Percentiles rank a stretch among this genome's conserved stretches.
Conservation (phyloP, 2,329 filamentous ascomycete genomes). For the Shiraia bambusicola region DNA sequence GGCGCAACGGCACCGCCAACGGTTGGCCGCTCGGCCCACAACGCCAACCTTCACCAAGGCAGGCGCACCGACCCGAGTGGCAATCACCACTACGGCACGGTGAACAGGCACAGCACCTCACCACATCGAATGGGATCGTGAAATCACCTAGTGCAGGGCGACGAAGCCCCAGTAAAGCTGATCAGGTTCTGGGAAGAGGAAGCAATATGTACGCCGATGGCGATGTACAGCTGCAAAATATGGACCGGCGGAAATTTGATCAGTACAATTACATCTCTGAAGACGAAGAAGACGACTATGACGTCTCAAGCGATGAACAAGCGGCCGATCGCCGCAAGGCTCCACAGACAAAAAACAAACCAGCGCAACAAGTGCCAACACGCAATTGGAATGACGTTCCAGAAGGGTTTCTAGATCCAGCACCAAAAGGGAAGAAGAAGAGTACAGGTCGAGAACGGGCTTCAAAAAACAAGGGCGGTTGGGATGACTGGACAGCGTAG, state of each 20-base stretch:
- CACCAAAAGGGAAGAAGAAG: slow-evolving; percentile 34
- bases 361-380: slow-evolving; percentile 21
- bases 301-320: slow-evolving; percentile 37
- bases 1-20: slow-evolving; percentile 28
- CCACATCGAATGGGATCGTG: slow-evolving; percentile 36
- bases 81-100: slow-evolving; percentile 26
- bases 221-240: slow-evolving; percentile 46
- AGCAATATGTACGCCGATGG: slow-evolving; percentile 40
- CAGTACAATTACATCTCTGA: slow-evolving; percentile 41
- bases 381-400: slow-evolving; percentile 54
- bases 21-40: slow-evolving; percentile 35
- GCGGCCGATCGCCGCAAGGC: slow-evolving; percentile 23
- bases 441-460: slow-evolving; percentile 30
- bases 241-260: slow-evolving; percentile 41
- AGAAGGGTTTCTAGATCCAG: slow-evolving; percentile 44
- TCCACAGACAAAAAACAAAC: slow-evolving; percentile 13
- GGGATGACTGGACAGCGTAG: slow-evolving; percentile 32
- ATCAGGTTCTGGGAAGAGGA: slow-evolving; percentile 45
- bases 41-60: slow-evolving; percentile 28
- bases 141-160: slow-evolving; percentile 37
- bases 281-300: slow-evolving; percentile 43
- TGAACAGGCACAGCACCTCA: slow-evolving; percentile 38
- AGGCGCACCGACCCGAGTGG: slow-evolving; percentile 36
- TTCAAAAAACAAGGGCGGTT: slow-evolving; percentile 28
- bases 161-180: slow-evolving; percentile 44